Evolutionary conservation across 805 yeast species (phyloP).

Genomic region (Saccharomycopsis selenospora): DNA sequence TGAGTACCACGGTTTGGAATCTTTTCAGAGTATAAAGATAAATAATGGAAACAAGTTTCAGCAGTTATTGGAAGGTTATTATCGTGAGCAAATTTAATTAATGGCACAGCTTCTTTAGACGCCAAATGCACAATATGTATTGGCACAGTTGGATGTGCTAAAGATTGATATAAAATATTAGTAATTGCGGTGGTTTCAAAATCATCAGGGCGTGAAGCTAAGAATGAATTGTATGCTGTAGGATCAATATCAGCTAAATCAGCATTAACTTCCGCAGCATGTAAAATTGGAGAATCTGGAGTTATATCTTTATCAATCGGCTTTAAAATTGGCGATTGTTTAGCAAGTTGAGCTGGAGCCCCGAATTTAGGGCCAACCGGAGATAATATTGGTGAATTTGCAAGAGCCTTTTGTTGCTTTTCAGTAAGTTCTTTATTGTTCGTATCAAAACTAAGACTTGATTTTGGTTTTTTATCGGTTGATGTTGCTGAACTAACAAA

Average conservation of each 20-base stretch:
- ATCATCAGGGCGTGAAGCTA: conserved; percentile 81
- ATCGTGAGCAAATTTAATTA: conserved; percentile 53
- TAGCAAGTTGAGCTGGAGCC: conserved; percentile 23
- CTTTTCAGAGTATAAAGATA: conserved; percentile 68
- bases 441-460: too few species aligned
- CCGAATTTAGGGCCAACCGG: conserved; percentile 57
- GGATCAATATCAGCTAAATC: conserved; percentile 48
- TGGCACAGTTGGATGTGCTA: conserved; percentile 49
- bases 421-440: conserved; percentile 30
- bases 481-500: conserved; percentile 11
- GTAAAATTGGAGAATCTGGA: conserved; percentile 35
- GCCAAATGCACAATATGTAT: conserved; percentile 90
- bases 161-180: conserved; percentile 45
- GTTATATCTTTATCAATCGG: conserved; percentile 13
- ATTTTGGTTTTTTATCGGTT: background rate
- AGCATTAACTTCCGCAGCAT: conserved; percentile 37
- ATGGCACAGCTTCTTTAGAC: conserved; percentile 74
- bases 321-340: conserved; percentile 17
- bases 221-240: conserved; percentile 58
- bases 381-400: conserved; percentile 47
- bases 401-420: conserved; percentile 45
- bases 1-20: conserved; percentile 75
- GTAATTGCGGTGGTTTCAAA: conserved; percentile 82
- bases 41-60: conserved; percentile 92
- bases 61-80: conserved; percentile 61